Conservation (phyloP, 768 basidiomycete genomes). For the Macrolepiota fuliginosa region DNA sequence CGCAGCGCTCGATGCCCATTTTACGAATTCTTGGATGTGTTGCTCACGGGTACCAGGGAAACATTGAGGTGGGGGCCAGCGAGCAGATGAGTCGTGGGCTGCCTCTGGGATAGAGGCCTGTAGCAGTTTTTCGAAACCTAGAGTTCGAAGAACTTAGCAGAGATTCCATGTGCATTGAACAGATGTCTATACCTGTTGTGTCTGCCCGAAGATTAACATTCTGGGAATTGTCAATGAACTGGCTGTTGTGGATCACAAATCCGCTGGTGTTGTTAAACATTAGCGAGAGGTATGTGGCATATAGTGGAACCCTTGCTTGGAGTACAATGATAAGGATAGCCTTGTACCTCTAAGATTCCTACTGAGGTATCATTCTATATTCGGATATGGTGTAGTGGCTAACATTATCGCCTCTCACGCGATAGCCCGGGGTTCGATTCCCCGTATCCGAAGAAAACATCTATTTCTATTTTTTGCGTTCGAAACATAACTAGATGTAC, state of each 20-base stretch:
- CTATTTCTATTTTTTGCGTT: too few relatives aligned
- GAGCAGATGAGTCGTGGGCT: background rate
- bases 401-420: conserved; percentile 15
- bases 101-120: background rate
- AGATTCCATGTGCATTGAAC: background rate
- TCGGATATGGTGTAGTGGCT: conserved; percentile 16
- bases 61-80: background rate
- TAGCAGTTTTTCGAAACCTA: background rate
- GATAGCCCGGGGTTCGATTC: conserved; percentile 16
- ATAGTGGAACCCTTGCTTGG: background rate
- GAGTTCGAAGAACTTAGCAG: background rate
- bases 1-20: background rate
- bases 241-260: background rate
- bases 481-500: too few relatives aligned
- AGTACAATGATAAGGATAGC: too few relatives aligned
- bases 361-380: background rate
- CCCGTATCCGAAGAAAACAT: conserved; percentile 15
- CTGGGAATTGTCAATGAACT: background rate
- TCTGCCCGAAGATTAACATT: background rate
- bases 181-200: background rate
- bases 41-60: background rate
- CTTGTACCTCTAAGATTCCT: too few relatives aligned
- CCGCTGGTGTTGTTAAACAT: background rate
- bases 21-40: background rate
- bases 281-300: too few relatives aligned